Evolutionary conservation across 306 rosid species (phyloP).

Genomic region (Herpetospermum pedunculosum): DNA sequence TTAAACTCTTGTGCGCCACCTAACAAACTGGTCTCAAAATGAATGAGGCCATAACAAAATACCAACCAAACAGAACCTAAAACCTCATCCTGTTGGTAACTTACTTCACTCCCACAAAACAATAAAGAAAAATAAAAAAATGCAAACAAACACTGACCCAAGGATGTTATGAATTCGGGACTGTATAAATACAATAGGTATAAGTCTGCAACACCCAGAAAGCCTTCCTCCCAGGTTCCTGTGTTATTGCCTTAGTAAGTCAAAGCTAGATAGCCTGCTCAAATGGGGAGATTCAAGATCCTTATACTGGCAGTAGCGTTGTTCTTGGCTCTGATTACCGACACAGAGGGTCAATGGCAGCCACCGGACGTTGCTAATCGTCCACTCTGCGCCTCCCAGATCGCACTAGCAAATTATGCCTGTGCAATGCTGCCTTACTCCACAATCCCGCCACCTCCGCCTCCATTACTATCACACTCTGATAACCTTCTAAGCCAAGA

Average conservation of each 20-base stretch:
- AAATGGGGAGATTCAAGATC: constrained; percentile 2
- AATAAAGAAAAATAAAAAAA: not conserved
- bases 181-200: constrained; percentile 27
- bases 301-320: not conserved
- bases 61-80: constrained; percentile 22
- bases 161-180: constrained; percentile 11
- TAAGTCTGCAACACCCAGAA: constrained; percentile 12
- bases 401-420: constrained; percentile 8
- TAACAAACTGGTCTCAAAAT: constrained; percentile 37
- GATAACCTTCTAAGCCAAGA: not conserved
- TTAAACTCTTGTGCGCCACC: constrained; percentile 26
- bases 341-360: not conserved
- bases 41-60: constrained; percentile 22
- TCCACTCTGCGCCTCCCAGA: constrained; percentile 14
- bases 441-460: not conserved
- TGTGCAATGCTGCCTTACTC: constrained; percentile 6
- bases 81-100: constrained; percentile 34
- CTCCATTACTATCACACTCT: not conserved
- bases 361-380: not conserved
- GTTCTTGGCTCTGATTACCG: not conserved
- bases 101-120: not conserved
- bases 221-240: constrained; percentile 9
- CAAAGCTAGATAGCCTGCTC: not conserved
- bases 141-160: constrained; percentile 10
- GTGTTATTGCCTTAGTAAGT: not conserved